These are phyloP conservation scores for Xylaria sp. DNA, from an alignment of 2,329 filamentous ascomycete species.

Conservation along the genomic window DNA sequence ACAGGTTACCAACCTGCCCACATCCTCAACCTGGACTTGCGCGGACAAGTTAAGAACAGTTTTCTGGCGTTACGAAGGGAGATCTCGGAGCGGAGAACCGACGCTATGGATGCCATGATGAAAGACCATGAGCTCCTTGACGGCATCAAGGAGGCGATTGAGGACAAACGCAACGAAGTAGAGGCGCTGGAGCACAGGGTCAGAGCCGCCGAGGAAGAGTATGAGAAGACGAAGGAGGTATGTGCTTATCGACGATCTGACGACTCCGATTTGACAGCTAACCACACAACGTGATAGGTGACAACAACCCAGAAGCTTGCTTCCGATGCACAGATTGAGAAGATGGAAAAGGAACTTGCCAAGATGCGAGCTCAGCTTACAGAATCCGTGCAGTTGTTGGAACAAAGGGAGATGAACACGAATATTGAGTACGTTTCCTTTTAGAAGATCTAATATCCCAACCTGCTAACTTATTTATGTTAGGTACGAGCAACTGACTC, in stretches of 20 bases:
- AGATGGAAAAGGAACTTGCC: conserved; percentile 98
- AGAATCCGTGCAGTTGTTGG: conserved; percentile 89
- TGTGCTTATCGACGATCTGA: conserved; percentile 18
- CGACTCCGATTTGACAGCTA: conserved; percentile 17
- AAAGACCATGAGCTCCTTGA: conserved; percentile 94
- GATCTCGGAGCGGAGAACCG: conserved; percentile 86
- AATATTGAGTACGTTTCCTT: conserved; percentile 84
- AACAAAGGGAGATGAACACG: conserved; percentile 95
- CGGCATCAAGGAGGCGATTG: conserved; percentile 94
- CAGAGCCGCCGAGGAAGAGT: conserved; percentile 88
- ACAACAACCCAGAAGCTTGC: conserved; percentile 88
- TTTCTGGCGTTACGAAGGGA: conserved; percentile 85
- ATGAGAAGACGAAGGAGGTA: conserved; percentile 89
- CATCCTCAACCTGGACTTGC: conserved; percentile 87
- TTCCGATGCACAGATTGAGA: conserved; percentile 93
- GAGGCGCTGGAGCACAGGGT: conserved; percentile 91
- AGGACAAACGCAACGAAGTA: conserved; percentile 92
- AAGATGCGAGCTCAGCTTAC: conserved; percentile 86
- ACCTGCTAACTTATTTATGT: conserved; percentile 5
- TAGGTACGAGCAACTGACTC: conserved; percentile 91
- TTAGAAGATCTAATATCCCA: background rate
- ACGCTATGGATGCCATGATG: conserved; percentile 88
- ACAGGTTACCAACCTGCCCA: conserved; percentile 92
- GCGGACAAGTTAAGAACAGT: conserved; percentile 81
- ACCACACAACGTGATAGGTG: conserved; percentile 47